These are phyloP conservation scores for Pleomassaria siparia DNA, from an alignment of 2,329 filamentous ascomycete genomes.

Conservation along the genomic window DNA sequence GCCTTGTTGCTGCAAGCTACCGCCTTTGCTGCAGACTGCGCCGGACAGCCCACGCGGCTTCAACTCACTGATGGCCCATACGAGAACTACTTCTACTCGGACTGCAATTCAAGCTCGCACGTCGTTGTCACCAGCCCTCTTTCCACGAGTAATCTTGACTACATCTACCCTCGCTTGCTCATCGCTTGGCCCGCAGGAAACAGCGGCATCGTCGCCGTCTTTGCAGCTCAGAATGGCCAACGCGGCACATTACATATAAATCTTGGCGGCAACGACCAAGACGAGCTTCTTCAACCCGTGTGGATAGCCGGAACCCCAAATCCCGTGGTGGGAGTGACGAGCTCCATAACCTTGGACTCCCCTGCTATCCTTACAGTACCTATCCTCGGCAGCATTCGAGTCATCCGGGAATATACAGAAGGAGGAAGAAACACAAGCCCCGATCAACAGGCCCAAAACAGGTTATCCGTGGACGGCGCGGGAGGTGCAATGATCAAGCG, in stretches of 20 bases:
- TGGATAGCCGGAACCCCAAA: constrained; percentile 30
- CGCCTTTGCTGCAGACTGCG: background rate
- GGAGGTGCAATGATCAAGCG: constrained; percentile 54
- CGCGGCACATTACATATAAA: constrained; percentile 58
- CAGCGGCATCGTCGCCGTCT: constrained; percentile 61
- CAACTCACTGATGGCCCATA: constrained; percentile 60
- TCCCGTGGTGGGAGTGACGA: constrained; percentile 56
- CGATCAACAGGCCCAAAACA: constrained; percentile 57
- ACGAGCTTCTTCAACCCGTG: constrained; percentile 52
- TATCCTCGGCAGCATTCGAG: constrained; percentile 64
- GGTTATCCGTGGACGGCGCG: constrained; percentile 42
- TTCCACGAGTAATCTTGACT: constrained; percentile 54
- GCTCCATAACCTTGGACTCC: constrained; percentile 58
- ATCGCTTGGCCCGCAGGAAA: constrained; percentile 67
- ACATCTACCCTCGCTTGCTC: constrained; percentile 61
- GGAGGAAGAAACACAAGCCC: constrained; percentile 56
- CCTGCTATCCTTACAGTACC: constrained; percentile 58
- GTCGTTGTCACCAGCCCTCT: constrained; percentile 63
- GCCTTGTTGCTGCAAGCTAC: background rate
- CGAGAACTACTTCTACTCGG: constrained; percentile 67
- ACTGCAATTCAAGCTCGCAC: constrained; percentile 62
- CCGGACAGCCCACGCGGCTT: constrained; percentile 35
- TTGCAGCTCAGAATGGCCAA: constrained; percentile 55
- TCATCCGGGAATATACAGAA: constrained; percentile 64
- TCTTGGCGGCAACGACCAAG: constrained; percentile 49